Evolutionary conservation across 768 basidiomycete species (phyloP).

Genomic region (Agaricus blazei): DNA sequence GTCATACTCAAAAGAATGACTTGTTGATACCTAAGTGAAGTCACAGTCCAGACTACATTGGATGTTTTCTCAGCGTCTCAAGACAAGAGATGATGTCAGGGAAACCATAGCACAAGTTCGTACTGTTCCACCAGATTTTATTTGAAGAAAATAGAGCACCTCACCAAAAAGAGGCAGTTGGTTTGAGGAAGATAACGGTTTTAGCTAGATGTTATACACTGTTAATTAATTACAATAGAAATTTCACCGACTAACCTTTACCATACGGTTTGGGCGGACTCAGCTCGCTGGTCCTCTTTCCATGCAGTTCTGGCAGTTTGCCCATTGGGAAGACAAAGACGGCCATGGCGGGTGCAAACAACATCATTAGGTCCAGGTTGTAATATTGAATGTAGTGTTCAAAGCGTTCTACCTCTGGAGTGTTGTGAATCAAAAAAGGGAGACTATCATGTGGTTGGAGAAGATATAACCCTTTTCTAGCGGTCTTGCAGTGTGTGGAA

Average conservation of each 20-base stretch:
- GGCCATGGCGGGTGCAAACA: constrained; percentile 3
- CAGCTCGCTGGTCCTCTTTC: constrained; percentile 23
- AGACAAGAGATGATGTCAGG: neutral
- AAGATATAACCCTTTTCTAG: constrained; percentile 14
- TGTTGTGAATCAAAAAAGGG: constrained; percentile 2
- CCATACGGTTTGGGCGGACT: constrained; percentile 23
- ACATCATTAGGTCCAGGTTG: neutral
- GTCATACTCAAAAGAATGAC: neutral
- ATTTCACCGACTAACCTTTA: constrained; percentile 22
- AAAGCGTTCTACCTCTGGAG: neutral
- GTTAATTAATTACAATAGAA: neutral
- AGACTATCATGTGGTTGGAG: constrained; percentile 13
- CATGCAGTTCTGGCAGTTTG: constrained; percentile 27
- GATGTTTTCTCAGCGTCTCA: neutral
- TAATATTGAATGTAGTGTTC: neutral
- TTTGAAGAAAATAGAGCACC: constrained; percentile 1
- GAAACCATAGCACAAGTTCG: neutral
- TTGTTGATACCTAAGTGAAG: neutral
- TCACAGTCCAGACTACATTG: neutral
- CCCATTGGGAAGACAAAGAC: constrained; percentile 28
- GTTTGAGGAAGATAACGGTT: neutral
- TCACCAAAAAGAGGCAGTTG: neutral
- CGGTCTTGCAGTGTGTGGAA: constrained; percentile 13
- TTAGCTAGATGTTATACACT: neutral
- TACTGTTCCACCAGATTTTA: neutral